Evolutionary conservation across 257 asterid genomes (phyloP).

Genomic region (Sherardia arvensis): DNA sequence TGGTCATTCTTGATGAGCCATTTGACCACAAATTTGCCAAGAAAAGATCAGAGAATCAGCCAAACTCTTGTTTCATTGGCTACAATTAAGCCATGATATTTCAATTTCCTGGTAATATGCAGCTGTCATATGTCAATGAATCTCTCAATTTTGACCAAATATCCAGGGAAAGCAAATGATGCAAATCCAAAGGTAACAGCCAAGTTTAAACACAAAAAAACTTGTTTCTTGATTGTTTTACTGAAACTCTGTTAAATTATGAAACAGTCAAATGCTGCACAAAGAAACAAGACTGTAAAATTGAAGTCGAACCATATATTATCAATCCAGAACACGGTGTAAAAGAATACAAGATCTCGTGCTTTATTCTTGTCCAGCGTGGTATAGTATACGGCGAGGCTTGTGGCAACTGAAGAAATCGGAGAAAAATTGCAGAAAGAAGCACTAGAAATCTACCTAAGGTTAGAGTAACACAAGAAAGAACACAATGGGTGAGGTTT

Average conservation of each 20-base stretch:
- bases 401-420: background rate
- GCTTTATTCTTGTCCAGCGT: slow-evolving; percentile 5
- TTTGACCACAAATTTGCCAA: background rate
- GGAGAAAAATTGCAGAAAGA: background rate
- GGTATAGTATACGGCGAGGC: slow-evolving; percentile 1
- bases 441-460: slow-evolving; percentile 1
- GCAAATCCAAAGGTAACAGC: background rate
- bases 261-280: background rate
- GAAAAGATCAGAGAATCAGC: background rate
- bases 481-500: background rate
- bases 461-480: background rate
- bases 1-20: background rate
- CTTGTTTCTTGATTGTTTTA: background rate
- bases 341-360: background rate
- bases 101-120: background rate
- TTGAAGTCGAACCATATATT: background rate
- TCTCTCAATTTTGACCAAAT: background rate
- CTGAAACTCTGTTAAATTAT: background rate
- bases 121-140: background rate
- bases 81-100: background rate
- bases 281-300: background rate
- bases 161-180: background rate
- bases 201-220: background rate
- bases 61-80: background rate
- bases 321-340: background rate